Base-by-base conservation (phyloP, 305 asterid genomes). In the Solanum hybrid region DNA sequence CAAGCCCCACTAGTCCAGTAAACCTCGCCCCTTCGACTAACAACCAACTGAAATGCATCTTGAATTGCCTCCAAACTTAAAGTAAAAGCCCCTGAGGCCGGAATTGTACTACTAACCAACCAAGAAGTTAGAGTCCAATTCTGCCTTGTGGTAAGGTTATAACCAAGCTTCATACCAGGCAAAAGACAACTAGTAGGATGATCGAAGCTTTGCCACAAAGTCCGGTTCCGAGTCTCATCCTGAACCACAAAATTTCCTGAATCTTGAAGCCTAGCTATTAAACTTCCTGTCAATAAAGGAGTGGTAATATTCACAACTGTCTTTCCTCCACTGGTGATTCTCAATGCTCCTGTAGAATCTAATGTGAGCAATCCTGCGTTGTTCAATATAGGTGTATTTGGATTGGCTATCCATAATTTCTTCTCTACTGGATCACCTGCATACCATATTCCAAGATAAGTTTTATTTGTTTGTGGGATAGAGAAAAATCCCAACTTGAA, bases 1-100 rank as follows among this genome's bases (percentile, higher is more conserved):
- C 91, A 91, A 51, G 91, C 90, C 26, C 93, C 93, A 37, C 93
- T 90, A 22, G 79, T 78, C 93, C 93, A 89, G 17, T 90, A 90
- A 90, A 72, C 24, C 80, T 76, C 75, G 1, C 92, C 93, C 3
- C 90, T 87, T 66, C 78, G 51, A 69, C 31, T 89, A 78, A 90
- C 56, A 38, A 87, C 89, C 36, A 90, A 26, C 78, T 91, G 91
- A 42, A 60, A 87, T 17, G 90, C 78, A 29, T 78, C 90, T 60
- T 35, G 69, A 40, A 32, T 45, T 36, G 89, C 22, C 80, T 92
- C 93, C 90, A 90, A 89, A 51, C 91, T 76, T 85, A 86, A 88
- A 7, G 89, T 78, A 69, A 90, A 91, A 42, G 91, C 89, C 13
- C 93, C 92, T 0, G 92, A 8, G 6, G 86, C 89, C 1, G 89